phyloP scores from a whole-genome alignment of 768 basidiomycete species.

The Tulasnella sp. region DNA sequence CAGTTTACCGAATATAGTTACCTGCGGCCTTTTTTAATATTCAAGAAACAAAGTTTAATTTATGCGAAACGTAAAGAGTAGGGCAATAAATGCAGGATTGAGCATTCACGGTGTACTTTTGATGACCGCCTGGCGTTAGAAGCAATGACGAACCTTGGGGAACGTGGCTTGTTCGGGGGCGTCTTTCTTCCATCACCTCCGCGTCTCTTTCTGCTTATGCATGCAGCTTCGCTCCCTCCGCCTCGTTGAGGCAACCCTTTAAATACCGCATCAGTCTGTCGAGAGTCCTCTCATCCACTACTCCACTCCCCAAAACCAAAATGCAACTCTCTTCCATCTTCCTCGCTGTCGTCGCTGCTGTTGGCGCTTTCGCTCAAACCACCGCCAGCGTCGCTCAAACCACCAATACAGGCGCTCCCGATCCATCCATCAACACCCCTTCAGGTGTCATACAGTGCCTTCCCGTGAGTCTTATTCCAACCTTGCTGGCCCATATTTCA shows the following conservation, averaged over 20 bases:
- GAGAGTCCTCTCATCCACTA: too few species aligned
- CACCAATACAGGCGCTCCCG: neutral
- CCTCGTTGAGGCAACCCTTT: too few species aligned
- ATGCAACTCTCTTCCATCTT: constrained; percentile 3
- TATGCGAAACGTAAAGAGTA: neutral
- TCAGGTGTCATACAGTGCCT: neutral
- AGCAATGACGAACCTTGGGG: neutral
- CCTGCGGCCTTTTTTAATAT: neutral
- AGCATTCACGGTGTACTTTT: neutral
- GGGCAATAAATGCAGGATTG: neutral
- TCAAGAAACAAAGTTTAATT: neutral
- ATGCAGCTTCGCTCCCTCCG: too few species aligned
- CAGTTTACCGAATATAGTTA: neutral
- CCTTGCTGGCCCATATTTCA: neutral
- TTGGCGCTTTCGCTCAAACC: constrained; percentile 2
- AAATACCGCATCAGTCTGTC: too few species aligned
- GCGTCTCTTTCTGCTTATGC: too few species aligned
- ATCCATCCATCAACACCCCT: constrained; percentile 1
- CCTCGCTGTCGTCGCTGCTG: neutral
- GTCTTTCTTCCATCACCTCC: too few species aligned
- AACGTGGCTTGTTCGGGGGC: neutral
- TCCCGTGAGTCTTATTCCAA: neutral
- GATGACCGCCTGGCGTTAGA: neutral
- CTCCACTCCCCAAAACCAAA: too few species aligned
- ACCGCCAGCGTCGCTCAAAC: too few species aligned